A percentile compares a stretch with the other conserved stretches of the same genome.
Conservation (phyloP, 352 stramenopile genomes). For the Phytophthora multivora region DNA sequence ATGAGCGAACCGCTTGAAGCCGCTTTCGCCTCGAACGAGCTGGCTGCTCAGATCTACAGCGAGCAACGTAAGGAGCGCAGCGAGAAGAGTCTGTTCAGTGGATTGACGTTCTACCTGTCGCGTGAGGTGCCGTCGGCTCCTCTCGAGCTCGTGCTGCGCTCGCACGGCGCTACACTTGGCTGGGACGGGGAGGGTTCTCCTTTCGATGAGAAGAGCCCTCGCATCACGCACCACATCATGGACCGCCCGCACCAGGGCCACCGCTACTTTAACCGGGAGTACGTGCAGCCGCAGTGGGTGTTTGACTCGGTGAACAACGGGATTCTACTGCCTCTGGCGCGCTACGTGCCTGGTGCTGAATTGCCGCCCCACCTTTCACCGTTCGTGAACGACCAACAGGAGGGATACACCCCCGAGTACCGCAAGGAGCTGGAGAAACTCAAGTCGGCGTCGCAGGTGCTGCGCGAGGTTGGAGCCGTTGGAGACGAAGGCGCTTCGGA, state of each 20-base stretch:
- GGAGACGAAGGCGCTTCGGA: slow-evolving; percentile 39
- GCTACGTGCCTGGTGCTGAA: slow-evolving; percentile 92
- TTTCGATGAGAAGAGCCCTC: slow-evolving; percentile 88
- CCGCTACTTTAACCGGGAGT: slow-evolving; percentile 94
- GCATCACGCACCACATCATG: slow-evolving; percentile 98
- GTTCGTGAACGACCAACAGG: slow-evolving; percentile 97
- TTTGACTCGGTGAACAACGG: slow-evolving; percentile 98
- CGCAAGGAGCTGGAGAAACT: slow-evolving; percentile 88
- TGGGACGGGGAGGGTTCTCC: slow-evolving; percentile 95
- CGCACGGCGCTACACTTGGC: slow-evolving; percentile 94
- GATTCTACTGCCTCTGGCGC: slow-evolving; percentile 92
- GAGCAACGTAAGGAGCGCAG: slow-evolving; percentile 83
- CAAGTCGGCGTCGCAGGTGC: slow-evolving; percentile 80
- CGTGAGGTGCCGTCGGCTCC: slow-evolving; percentile 95
- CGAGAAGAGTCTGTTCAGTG: slow-evolving; percentile 81
- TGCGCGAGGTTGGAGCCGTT: slow-evolving; percentile 60
- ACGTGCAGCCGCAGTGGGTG: slow-evolving; percentile 99
- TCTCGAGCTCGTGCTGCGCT: slow-evolving; percentile 95
- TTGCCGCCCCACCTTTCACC: slow-evolving; percentile 93
- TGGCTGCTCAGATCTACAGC: slow-evolving; percentile 78
- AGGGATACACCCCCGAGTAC: slow-evolving; percentile 98
- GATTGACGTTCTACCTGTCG: slow-evolving; percentile 92
- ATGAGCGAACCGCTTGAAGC: slow-evolving; percentile 93
- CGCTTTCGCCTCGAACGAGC: slow-evolving; percentile 81
- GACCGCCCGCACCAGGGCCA: slow-evolving; percentile 93